Evolutionary conservation across 768 basidiomycete species (phyloP).

Genomic region (Auriscalpium microsporum): DNA sequence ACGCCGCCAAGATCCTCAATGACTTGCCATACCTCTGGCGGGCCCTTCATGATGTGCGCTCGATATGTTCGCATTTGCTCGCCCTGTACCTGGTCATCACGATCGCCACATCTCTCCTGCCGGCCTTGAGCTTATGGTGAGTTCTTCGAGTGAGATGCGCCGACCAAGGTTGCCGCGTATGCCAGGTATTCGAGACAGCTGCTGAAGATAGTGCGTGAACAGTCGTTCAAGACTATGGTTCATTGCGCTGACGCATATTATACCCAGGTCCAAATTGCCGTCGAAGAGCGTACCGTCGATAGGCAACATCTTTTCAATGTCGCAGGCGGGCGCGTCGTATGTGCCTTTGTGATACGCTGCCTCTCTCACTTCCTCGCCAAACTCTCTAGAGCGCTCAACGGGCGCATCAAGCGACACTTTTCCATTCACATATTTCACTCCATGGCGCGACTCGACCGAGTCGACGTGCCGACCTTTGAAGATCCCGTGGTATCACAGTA

Average conservation of each 20-base stretch:
- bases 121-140: conserved; percentile 57
- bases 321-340: conserved; percentile 43
- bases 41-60: conserved; percentile 55
- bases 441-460: conserved; percentile 63
- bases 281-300: conserved; percentile 8
- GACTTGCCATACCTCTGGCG: conserved; percentile 55
- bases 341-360: conserved; percentile 39
- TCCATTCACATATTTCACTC: conserved; percentile 56
- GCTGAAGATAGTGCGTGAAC: conserved; percentile 43
- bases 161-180: not conserved
- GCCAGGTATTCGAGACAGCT: conserved; percentile 61
- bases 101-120: conserved; percentile 40
- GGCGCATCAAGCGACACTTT: conserved; percentile 53
- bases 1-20: conserved; percentile 37
- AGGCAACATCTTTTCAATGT: conserved; percentile 1
- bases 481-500: conserved; percentile 61
- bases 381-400: conserved; percentile 43
- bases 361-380: conserved; percentile 32
- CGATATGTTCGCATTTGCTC: conserved; percentile 42
- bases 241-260: not conserved
- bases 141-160: conserved; percentile 2
- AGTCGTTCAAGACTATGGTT: not conserved
- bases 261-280: conserved; percentile 5
- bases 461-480: conserved; percentile 71
- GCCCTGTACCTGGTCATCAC: conserved; percentile 36